phyloP scores from a whole-genome alignment of 2,329 filamentous ascomycete species.

The Microdochium paspali region DNA sequence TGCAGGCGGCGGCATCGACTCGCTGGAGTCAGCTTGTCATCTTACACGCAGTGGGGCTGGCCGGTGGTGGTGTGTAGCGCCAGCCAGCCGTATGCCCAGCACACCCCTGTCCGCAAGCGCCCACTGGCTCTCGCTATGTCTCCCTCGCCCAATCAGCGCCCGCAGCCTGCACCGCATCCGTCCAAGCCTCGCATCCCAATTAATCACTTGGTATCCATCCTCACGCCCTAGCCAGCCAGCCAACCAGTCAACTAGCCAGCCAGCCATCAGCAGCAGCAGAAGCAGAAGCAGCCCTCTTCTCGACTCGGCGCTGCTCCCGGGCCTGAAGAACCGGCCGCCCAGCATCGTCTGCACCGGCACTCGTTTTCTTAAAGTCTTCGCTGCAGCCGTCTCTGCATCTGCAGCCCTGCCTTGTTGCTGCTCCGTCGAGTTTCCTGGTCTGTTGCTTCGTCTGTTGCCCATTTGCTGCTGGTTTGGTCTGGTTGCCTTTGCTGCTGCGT shows the following conservation, averaged over 20 bases:
- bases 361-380: slow-evolving; percentile 14
- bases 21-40: slow-evolving; percentile 28
- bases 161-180: slow-evolving; percentile 21
- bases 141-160: slow-evolving; percentile 32
- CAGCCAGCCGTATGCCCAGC: slow-evolving; percentile 30
- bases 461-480: neutral
- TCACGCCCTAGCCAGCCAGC: slow-evolving; percentile 13
- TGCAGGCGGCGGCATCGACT: slow-evolving; percentile 32
- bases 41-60: slow-evolving; percentile 30
- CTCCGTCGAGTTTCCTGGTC: neutral
- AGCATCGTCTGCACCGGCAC: too few relatives aligned
- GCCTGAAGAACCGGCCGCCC: neutral
- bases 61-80: slow-evolving; percentile 30
- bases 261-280: too few relatives aligned
- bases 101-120: slow-evolving; percentile 35
- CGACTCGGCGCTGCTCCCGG: slow-evolving; percentile 9
- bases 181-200: slow-evolving; percentile 19
- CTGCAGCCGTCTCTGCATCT: neutral
- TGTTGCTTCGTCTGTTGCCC: neutral
- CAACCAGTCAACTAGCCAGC: too few relatives aligned
- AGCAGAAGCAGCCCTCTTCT: too few relatives aligned
- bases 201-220: too few relatives aligned
- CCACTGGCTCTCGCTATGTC: slow-evolving; percentile 30
- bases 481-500: neutral
- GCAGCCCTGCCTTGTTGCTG: neutral